phyloP scores from a whole-genome alignment of 139 green algal species.

The Medakamo hakoo region DNA sequence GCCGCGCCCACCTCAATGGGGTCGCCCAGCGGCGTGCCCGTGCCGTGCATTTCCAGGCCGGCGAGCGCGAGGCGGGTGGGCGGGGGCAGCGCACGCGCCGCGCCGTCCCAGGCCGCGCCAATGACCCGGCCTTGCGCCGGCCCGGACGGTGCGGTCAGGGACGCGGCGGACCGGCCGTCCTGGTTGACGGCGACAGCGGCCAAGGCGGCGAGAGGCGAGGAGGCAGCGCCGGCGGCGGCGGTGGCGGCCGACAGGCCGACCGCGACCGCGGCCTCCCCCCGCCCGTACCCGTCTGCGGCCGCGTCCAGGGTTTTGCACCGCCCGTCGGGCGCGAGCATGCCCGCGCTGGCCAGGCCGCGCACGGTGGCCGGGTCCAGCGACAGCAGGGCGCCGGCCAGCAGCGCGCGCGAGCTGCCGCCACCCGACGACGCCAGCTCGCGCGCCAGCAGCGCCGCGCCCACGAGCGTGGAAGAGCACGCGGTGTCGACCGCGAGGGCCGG shows the following conservation, averaged over 20 bases:
- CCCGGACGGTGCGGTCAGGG: conserved; percentile 73
- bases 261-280: conserved; percentile 34
- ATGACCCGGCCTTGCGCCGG: conserved; percentile 68
- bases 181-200: conserved; percentile 61
- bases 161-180: conserved; percentile 69
- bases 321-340: conserved; percentile 59
- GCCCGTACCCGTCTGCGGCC: conserved; percentile 62
- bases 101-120: conserved; percentile 16
- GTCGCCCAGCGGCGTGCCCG: conserved; percentile 67
- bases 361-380: conserved; percentile 36
- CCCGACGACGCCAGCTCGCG: conserved; percentile 16
- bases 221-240: neutral
- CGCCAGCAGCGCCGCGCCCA: conserved; percentile 45
- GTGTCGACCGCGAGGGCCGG: conserved; percentile 60
- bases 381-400: conserved; percentile 61
- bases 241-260: neutral
- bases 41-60: conserved; percentile 64
- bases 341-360: conserved; percentile 28
- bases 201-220: conserved; percentile 21
- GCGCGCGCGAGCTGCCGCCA: too few species aligned
- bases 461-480: conserved; percentile 62
- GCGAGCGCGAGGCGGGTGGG: too few species aligned
- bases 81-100: too few species aligned
- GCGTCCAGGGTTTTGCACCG: conserved; percentile 69
- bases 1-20: conserved; percentile 69